Conservation (phyloP, 2,329 filamentous ascomycete species). For the Cercospora sp. region DNA sequence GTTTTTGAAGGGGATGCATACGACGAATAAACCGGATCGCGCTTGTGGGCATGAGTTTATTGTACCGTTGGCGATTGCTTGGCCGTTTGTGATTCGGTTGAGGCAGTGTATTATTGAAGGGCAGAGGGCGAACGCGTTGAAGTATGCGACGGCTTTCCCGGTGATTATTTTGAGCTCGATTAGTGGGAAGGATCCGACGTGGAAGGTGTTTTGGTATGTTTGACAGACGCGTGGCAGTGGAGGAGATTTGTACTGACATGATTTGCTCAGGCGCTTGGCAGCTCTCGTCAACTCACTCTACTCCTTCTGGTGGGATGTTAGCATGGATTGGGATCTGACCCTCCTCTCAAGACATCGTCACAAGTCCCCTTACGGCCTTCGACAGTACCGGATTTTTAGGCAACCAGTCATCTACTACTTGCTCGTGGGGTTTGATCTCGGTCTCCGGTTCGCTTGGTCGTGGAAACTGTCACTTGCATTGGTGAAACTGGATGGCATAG, state of each 20-base stretch:
- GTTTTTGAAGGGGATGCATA: constrained; percentile 69
- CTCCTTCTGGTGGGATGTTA: constrained; percentile 98
- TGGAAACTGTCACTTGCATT: constrained; percentile 81
- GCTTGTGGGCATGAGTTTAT: constrained; percentile 75
- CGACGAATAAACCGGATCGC: constrained; percentile 78
- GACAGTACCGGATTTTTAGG: constrained; percentile 71
- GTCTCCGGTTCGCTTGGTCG: constrained; percentile 86
- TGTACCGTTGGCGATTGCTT: constrained; percentile 79
- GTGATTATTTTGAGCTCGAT: constrained; percentile 67
- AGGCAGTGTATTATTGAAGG: constrained; percentile 93
- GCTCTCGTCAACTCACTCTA: constrained; percentile 77
- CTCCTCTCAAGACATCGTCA: constrained; percentile 67
- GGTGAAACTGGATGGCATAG: constrained; percentile 80
- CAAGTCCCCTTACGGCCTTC: constrained; percentile 72
- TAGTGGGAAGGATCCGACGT: constrained; percentile 22
- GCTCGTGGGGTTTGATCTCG: constrained; percentile 74
- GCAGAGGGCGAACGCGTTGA: constrained; percentile 79
- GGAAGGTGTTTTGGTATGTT: constrained; percentile 27
- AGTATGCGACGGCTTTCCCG: constrained; percentile 92
- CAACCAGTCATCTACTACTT: constrained; percentile 75
- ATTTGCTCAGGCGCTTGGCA: constrained; percentile 29
- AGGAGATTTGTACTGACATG: not conserved
- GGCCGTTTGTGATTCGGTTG: constrained; percentile 82
- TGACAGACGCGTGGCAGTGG: not conserved
- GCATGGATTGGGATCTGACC: constrained; percentile 94